A percentile compares a stretch with the other conserved stretches of the same genome.
Conservation (phyloP, 768 basidiomycete genomes). For the Rickenella mellea region DNA sequence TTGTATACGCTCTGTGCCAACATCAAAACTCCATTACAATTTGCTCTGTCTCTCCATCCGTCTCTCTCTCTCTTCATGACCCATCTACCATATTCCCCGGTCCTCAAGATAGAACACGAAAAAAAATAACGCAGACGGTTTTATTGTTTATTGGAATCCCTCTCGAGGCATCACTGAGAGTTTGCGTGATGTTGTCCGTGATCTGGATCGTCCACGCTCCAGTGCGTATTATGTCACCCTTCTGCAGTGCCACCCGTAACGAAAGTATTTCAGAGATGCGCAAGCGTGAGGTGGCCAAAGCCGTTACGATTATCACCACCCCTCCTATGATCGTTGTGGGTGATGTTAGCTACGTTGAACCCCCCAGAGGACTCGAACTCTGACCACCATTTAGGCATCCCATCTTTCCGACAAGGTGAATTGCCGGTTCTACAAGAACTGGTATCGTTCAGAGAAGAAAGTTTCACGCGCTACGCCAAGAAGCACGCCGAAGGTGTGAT, state of each 20-base stretch:
- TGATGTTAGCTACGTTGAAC: conserved; percentile 99
- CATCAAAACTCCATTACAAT: no score
- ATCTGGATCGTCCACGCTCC: conserved; percentile 98
- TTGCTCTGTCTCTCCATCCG: no score
- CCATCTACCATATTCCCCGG: no score
- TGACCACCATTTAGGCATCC: conserved; percentile 98
- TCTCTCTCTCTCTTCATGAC: no score
- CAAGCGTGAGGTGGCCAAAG: conserved; percentile 99
- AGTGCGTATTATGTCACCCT: conserved; percentile 51
- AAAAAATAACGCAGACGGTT: no score
- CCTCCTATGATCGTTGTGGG: conserved; percentile 95
- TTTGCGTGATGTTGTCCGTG: conserved; percentile 94
- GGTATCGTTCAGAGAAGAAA: conserved; percentile 99
- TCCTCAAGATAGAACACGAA: no score
- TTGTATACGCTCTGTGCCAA: no score
- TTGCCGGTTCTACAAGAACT: conserved; percentile 99
- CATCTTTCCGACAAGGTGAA: conserved; percentile 97
- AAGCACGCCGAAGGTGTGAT: conserved; percentile 94
- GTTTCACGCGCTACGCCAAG: conserved; percentile 99
- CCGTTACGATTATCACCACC: conserved; percentile 91
- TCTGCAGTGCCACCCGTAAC: neutral
- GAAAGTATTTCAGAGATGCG: conserved; percentile 75
- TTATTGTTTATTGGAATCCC: no score
- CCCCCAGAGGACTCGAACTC: conserved; percentile 97
- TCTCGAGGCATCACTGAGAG: no score